These are phyloP conservation scores for Vitis labrusca DNA, from an alignment of 164 flowering plant genomes.

Conservation along the genomic window DNA sequence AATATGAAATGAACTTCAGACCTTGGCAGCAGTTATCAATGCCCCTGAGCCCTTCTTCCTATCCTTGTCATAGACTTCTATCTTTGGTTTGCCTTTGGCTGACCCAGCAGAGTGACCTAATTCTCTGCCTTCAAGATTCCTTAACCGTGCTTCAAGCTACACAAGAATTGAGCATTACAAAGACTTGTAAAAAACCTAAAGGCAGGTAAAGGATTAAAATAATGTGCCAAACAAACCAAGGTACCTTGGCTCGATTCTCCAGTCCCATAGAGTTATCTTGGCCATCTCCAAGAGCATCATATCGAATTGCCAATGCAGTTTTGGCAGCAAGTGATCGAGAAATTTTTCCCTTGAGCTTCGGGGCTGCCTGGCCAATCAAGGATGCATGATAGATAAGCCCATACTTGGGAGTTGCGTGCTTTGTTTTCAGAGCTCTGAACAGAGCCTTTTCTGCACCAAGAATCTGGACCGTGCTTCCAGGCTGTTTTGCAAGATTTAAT, in stretches of 20 bases:
- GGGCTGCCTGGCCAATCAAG: constrained; percentile 90
- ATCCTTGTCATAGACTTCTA: constrained; percentile 84
- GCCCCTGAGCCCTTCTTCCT: constrained; percentile 74
- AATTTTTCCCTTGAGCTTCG: constrained; percentile 88
- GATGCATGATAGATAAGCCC: constrained; percentile 97
- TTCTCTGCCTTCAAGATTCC: constrained; percentile 85
- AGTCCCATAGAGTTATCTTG: constrained; percentile 78
- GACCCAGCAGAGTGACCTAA: constrained; percentile 81
- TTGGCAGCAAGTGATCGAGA: constrained; percentile 93
- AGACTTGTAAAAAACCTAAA: too few species aligned
- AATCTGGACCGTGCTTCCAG: constrained; percentile 91
- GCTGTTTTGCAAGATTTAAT: constrained; percentile 90
- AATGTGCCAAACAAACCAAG: neutral
- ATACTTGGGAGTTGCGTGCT: constrained; percentile 92
- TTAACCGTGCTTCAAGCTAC: constrained; percentile 82
- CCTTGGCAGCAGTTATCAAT: constrained; percentile 85
- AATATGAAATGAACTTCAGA: constrained; percentile 8
- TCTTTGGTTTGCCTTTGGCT: constrained; percentile 90
- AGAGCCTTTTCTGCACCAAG: constrained; percentile 98
- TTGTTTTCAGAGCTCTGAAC: constrained; percentile 92
- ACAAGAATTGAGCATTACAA: neutral
- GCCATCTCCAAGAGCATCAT: constrained; percentile 89
- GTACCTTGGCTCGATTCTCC: constrained; percentile 80
- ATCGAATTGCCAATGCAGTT: constrained; percentile 79
- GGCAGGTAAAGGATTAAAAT: neutral